Evolutionary conservation across 768 basidiomycete species (phyloP).

Genomic region (Daedaleopsis nitida): DNA sequence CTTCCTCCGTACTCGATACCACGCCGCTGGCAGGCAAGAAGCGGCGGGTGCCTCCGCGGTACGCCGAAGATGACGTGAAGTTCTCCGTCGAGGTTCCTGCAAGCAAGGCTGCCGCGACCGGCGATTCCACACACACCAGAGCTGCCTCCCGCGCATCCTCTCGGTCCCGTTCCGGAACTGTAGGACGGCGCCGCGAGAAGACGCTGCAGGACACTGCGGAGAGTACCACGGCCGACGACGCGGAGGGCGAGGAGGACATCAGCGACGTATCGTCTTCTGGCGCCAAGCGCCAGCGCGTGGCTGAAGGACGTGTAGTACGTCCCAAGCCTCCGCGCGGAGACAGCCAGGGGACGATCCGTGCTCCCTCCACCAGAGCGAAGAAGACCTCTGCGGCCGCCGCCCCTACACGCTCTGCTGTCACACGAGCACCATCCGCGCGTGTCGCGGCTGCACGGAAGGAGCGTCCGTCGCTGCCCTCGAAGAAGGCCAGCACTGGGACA

Average conservation of each 20-base stretch:
- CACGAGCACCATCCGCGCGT: slow-evolving; percentile 10
- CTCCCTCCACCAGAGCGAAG: not conserved
- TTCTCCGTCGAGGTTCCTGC: slow-evolving; percentile 14
- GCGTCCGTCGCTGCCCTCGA: not conserved
- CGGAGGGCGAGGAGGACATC: not conserved
- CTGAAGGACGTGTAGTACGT: slow-evolving; percentile 3
- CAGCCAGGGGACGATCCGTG: slow-evolving; percentile 17
- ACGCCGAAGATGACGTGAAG: slow-evolving; percentile 11
- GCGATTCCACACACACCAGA: not conserved
- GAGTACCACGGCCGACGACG: not conserved
- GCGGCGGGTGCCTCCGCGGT: slow-evolving; percentile 24
- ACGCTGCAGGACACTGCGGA: not conserved
- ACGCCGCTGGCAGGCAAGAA: slow-evolving; percentile 29
- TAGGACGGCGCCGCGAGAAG: slow-evolving; percentile 4
- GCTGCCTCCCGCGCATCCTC: slow-evolving; percentile 7
- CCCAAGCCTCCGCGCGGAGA: slow-evolving; percentile 7
- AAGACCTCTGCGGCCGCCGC: not conserved
- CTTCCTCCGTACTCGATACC: slow-evolving; percentile 21
- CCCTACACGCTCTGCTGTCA: not conserved
- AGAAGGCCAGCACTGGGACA: slow-evolving; percentile 3
- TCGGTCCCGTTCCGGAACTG: not conserved
- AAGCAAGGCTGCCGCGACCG: slow-evolving; percentile 5
- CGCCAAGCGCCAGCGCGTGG: slow-evolving; percentile 21
- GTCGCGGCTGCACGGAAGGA: slow-evolving; percentile 7
- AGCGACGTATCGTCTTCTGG: slow-evolving; percentile 8